phyloP scores from a whole-genome alignment of 768 basidiomycete genomes.

The Podaxis carcinomalis region DNA sequence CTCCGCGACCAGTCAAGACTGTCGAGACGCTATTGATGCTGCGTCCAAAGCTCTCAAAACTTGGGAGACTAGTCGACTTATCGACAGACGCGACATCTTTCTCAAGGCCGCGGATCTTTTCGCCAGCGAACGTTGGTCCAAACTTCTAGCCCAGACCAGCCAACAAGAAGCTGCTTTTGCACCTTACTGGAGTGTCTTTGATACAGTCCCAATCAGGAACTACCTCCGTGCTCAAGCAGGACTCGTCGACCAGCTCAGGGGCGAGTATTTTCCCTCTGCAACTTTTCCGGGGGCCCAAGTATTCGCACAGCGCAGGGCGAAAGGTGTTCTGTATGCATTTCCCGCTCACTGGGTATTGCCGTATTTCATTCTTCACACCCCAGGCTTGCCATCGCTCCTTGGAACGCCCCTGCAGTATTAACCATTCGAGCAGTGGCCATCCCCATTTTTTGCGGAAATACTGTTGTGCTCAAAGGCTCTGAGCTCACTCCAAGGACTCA shows the following conservation, averaged over 20 bases:
- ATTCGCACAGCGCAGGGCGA: conserved; percentile 40
- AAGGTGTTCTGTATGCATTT: conserved; percentile 46
- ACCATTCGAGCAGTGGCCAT: conserved; percentile 39
- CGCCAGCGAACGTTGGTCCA: conserved; percentile 35
- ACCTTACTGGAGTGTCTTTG: conserved; percentile 22
- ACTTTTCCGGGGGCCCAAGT: conserved; percentile 39
- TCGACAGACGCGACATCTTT: conserved; percentile 38
- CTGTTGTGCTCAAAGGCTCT: conserved; percentile 48
- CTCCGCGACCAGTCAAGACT: conserved; percentile 42
- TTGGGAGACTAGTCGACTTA: conserved; percentile 38
- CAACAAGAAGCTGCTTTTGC: conserved; percentile 37
- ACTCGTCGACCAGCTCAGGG: conserved; percentile 33
- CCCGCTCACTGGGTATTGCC: background rate
- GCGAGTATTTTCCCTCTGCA: conserved; percentile 38
- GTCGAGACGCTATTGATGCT: conserved; percentile 38
- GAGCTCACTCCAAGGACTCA: conserved; percentile 47
- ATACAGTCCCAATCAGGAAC: conserved; percentile 19
- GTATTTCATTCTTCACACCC: background rate
- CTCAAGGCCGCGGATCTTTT: conserved; percentile 45
- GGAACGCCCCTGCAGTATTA: conserved; percentile 49
- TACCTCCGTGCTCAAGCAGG: conserved; percentile 29
- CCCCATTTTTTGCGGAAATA: conserved; percentile 53
- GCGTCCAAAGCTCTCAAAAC: conserved; percentile 41
- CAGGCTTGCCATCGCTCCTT: conserved; percentile 51
- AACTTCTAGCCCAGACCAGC: conserved; percentile 26